phyloP scores from a whole-genome alignment of 805 yeast genomes.

The Priceomyces haplophilus region DNA sequence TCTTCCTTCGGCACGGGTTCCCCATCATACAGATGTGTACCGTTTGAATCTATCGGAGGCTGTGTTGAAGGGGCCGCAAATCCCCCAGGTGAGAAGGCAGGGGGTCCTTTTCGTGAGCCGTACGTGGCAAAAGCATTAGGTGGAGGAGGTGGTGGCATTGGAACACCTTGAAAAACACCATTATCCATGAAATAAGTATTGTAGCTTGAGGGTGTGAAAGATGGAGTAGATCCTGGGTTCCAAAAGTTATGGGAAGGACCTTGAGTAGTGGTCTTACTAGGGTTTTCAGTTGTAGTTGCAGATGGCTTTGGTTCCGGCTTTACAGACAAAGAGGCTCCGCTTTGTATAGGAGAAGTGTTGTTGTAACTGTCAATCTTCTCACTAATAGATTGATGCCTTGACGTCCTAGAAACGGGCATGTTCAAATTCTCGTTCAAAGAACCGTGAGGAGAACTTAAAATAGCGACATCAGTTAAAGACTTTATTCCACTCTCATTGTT shows the following conservation, averaged over 20 bases:
- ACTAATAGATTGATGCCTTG: slow-evolving; percentile 52
- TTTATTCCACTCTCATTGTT: slow-evolving; percentile 24
- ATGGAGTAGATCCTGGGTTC: slow-evolving; percentile 64
- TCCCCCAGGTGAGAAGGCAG: slow-evolving; percentile 36
- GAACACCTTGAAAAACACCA: slow-evolving; percentile 16
- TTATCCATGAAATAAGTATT: slow-evolving; percentile 29
- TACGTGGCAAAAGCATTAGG: slow-evolving; percentile 26
- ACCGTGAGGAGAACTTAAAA: slow-evolving; percentile 32
- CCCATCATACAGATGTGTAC: slow-evolving; percentile 30
- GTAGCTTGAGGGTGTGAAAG: slow-evolving; percentile 53
- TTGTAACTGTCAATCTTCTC: slow-evolving; percentile 63
- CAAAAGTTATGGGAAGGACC: slow-evolving; percentile 43
- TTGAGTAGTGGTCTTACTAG: slow-evolving; percentile 6
- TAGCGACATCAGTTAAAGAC: slow-evolving; percentile 17
- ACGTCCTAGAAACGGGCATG: slow-evolving; percentile 30
- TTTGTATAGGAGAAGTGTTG: slow-evolving; percentile 43
- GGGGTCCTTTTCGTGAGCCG: slow-evolving; percentile 26
- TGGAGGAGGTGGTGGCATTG: slow-evolving; percentile 20
- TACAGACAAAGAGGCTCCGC: slow-evolving; percentile 35
- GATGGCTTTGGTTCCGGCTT: slow-evolving; percentile 24
- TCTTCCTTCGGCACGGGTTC: slow-evolving; percentile 4
- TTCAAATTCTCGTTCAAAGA: slow-evolving; percentile 44
- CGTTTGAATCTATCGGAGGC: slow-evolving; percentile 36
- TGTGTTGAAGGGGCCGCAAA: slow-evolving; percentile 32
- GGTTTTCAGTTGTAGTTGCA: slow-evolving; percentile 7